phyloP scores from a whole-genome alignment of 345 rosid genomes.

The Leavenworthia alabamica region DNA sequence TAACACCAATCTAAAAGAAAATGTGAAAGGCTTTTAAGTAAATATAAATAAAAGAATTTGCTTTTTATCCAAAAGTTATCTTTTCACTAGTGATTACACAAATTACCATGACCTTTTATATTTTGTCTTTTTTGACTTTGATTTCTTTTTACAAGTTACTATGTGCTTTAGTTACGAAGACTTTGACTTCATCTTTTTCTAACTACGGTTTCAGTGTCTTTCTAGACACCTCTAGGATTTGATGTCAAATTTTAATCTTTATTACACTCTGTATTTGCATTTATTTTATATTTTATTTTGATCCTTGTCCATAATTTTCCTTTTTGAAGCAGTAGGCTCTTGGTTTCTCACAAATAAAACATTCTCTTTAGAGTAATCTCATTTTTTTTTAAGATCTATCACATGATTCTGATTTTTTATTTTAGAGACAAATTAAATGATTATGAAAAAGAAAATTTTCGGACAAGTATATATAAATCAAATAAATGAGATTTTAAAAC shows the following conservation, averaged over 20 bases:
- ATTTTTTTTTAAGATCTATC: not conserved
- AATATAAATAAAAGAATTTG: not conserved
- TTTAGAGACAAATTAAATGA: not conserved
- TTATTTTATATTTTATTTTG: not conserved
- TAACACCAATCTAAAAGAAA: not conserved
- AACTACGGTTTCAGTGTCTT: slow-evolving; percentile 22
- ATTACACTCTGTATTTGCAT: not conserved
- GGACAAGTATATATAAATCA: not conserved
- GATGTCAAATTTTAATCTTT: slow-evolving; percentile 3
- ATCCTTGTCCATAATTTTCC: not conserved
- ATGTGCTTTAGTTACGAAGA: slow-evolving; percentile 22
- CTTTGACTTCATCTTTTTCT: slow-evolving; percentile 16
- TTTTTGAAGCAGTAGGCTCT: not conserved
- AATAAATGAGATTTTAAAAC: not conserved
- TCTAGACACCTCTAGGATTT: slow-evolving; percentile 17
- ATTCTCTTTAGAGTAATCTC: too few relatives aligned
- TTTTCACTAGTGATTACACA: slow-evolving; percentile 26
- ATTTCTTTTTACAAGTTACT: not conserved
- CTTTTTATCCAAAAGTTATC: slow-evolving; percentile 18
- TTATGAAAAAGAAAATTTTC: not conserved
- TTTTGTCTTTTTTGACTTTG: slow-evolving; percentile 16
- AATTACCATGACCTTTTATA: slow-evolving; percentile 13
- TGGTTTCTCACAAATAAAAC: too few relatives aligned
- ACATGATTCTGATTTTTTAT: not conserved
- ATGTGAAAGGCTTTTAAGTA: not conserved